Evolutionary conservation across 169 alveolate species (phyloP).

Genomic region (Sarcocystis neurona): DNA sequence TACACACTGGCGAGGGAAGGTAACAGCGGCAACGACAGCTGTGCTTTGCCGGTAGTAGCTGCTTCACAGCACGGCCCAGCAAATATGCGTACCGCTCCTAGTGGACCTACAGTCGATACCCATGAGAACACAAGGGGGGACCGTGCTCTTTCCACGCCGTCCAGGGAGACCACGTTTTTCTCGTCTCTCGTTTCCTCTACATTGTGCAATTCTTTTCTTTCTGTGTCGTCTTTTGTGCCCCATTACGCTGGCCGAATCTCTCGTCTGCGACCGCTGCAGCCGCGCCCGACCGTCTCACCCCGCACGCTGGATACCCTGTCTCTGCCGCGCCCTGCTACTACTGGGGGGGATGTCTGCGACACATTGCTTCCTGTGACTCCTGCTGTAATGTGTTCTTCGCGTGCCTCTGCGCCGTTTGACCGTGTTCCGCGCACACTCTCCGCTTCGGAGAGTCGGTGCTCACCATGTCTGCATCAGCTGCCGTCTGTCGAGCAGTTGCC

Average conservation of each 20-base stretch:
- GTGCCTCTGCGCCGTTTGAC: background rate
- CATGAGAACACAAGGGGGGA: too few relatives aligned
- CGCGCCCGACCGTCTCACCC: background rate
- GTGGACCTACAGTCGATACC: too few relatives aligned
- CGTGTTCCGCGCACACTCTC: too few relatives aligned
- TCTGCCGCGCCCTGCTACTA: background rate
- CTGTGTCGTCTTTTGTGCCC: background rate
- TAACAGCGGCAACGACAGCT: too few relatives aligned
- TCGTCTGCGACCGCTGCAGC: background rate
- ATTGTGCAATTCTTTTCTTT: background rate
- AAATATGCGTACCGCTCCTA: too few relatives aligned
- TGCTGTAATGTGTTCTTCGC: background rate
- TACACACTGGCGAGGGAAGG: too few relatives aligned
- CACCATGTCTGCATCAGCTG: background rate
- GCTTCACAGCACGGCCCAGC: too few relatives aligned
- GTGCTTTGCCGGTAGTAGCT: too few relatives aligned
- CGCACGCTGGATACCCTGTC: background rate
- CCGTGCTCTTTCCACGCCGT: too few relatives aligned
- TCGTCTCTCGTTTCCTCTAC: background rate
- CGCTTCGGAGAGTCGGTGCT: background rate
- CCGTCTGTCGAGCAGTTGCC: conserved; percentile 17
- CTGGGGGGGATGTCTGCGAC: background rate
- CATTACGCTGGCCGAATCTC: background rate
- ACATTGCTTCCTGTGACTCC: background rate
- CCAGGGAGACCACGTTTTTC: too few relatives aligned